Evolutionary conservation across 352 stramenopile species (phyloP), one percentile per base, ranked within the genome.

Genomic region (Peronospora destructor): DNA sequence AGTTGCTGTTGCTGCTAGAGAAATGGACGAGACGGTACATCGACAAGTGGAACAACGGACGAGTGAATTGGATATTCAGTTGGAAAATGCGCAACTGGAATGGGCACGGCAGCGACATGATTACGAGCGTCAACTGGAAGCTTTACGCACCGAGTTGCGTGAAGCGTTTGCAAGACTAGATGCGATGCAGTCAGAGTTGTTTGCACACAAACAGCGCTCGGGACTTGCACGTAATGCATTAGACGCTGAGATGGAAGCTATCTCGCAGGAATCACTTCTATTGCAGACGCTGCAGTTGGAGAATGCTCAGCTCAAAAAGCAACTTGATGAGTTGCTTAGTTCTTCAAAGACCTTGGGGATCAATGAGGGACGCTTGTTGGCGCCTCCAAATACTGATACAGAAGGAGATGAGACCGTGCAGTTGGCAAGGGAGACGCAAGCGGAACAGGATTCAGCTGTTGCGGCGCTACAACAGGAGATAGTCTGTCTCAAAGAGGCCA

Each of bases 121-220:
- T 45, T 87, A 76, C 36, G 73, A 88, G 53, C 71, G 79, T 7
- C 76, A 87, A 46, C 54, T 91, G 2, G 73, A 87, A 39, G 55
- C 60, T 40, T 68, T 62, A 16, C 74, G 82, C 26, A 52, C 60
- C 21, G 79, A 90, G 21, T 33, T 85, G 11, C 71, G 84, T 0
- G 80, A 87, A 12, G 66, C 75, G 5, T 81, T 84, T 51, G 76
- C 73, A 1, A 81, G 85, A 14, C 59, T 97, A 32, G 85, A 97
- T 60, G 77, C 76, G 1, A 76, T 97, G 40, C 85, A 96, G 49
- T 90, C 96, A 4, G 87, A 98, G 48, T 58, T 98, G 4, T 94
- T 95, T 56, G 73, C 71, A 43, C 81, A 71, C 64, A 97, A 94
- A 66, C 80, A 89, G 50, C 77, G 69, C 2, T 76, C 64, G 0